A percentile compares a stretch with the other conserved stretches of the same genome.
Conservation (phyloP, 345 rosid genomes). For the Cardiospermum halicacabum region DNA sequence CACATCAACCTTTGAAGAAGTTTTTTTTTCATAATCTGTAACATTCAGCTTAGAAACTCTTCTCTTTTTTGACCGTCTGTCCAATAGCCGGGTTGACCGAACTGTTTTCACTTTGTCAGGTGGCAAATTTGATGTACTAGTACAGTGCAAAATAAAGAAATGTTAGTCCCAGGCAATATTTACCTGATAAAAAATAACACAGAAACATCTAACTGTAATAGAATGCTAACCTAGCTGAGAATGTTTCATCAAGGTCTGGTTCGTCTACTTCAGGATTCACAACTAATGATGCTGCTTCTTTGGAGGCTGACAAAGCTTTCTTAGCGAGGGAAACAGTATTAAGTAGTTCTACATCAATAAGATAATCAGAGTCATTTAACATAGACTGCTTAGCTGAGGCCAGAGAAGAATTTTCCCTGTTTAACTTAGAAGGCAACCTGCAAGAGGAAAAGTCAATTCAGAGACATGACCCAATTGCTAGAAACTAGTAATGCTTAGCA, state of each 20-base stretch:
- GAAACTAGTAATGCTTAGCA: not conserved
- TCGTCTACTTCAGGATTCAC: conserved; percentile 26
- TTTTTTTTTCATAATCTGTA: conserved; percentile 29
- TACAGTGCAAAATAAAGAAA: conserved; percentile 27
- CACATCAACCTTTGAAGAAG: conserved; percentile 30
- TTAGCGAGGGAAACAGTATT: conserved; percentile 54
- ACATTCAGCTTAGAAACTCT: conserved; percentile 33
- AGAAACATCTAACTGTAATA: conserved; percentile 10
- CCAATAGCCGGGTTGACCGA: conserved; percentile 53
- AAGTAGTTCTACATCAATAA: conserved; percentile 28
- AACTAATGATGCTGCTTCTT: conserved; percentile 52
- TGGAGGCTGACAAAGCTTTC: conserved; percentile 71
- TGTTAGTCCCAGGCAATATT: conserved; percentile 9
- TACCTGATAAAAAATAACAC: not conserved
- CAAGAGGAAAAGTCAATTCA: conserved; percentile 14
- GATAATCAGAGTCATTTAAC: conserved; percentile 18
- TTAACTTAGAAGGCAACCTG: conserved; percentile 42
- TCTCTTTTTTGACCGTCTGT: conserved; percentile 60
- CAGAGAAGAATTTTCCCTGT: conserved; percentile 29
- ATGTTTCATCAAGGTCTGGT: conserved; percentile 30
- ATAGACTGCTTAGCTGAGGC: conserved; percentile 26
- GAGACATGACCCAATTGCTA: not conserved
- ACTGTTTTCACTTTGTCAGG: conserved; percentile 39
- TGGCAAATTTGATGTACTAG: conserved; percentile 33
- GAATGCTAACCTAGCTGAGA: conserved; percentile 49